Conservation (phyloP, 176 grass and related monocot genomes). For the Aegilops speltoides region DNA sequence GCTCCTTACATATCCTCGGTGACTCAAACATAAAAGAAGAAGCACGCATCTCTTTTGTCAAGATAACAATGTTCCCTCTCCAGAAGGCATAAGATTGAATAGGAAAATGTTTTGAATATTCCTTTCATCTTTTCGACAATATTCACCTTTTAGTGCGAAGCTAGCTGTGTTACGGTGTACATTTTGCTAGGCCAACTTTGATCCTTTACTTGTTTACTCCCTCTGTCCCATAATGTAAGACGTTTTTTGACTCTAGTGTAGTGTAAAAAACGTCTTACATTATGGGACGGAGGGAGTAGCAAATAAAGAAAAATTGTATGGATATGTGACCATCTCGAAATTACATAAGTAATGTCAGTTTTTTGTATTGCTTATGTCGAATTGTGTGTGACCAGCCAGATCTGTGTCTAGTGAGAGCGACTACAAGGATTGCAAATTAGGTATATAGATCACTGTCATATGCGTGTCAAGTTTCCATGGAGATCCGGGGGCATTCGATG, state of each 20-base stretch:
- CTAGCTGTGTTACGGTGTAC: neutral
- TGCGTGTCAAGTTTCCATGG: neutral
- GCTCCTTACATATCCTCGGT: neutral
- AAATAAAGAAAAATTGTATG: neutral
- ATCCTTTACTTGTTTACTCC: neutral
- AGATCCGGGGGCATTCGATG: neutral
- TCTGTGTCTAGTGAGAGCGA: neutral
- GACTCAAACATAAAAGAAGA: neutral
- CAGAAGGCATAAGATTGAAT: neutral
- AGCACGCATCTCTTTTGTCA: neutral
- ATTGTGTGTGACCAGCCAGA: neutral
- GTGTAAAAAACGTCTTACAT: too few species aligned
- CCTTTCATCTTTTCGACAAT: conserved; percentile 12
- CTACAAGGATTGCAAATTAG: neutral
- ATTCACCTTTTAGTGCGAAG: neutral
- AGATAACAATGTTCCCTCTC: neutral
- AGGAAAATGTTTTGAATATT: neutral
- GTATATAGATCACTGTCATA: neutral
- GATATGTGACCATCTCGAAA: neutral
- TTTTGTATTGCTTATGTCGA: neutral
- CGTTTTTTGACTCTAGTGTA: too few species aligned
- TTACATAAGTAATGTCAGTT: neutral
- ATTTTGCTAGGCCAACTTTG: neutral
- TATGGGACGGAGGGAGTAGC: neutral
- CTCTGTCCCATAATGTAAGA: too few species aligned